Evolutionary conservation across 2,329 filamentous ascomycete genomes (phyloP), one percentile per base, ranked within the genome.

Genomic region (Aspergillus bombycis): DNA sequence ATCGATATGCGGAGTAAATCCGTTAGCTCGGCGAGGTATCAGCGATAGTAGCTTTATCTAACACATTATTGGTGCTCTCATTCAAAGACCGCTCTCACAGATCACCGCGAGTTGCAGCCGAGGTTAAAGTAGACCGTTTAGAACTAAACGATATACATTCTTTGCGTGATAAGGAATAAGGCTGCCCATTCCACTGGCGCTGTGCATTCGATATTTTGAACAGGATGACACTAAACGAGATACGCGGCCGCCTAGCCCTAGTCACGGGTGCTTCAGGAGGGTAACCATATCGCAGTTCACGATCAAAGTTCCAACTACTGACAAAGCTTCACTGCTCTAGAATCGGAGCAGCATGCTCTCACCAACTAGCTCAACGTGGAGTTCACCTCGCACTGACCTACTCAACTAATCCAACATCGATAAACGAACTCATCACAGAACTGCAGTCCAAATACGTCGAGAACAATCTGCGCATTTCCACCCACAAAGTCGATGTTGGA

Each of bases 261-360:
- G 9, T 41, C 38, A 41, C 38, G 19, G 38, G 38, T 0, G 38
- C 38, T n/a, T 41, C 38, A n/a, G 38, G 38, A 41, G 38, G 38
- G 38, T 41, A 41, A 9, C 38, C 9, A 41, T 41, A 10, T 9
- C 7, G 7, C 7, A 19, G 16, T 9, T 41, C 14, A 41, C 6
- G 16, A 41, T 41, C 4, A 19, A 7, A 41, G 9, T 1, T 41
- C 7, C 3, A n/a, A 1, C 2, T 19, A n/a, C 38, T 41, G 19
- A 41, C 38, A 41, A 8, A n/a, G 1, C 3, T n/a, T 19, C 19
- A 19, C 36, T 41, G 9, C 19, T n/a, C 23, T 61, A 88, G 87
- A n/a, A 89, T 89, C 55, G 87, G 87, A 26, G 81, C 82, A 65
- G 85, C 85, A 52, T 86, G 85, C 68, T 86, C 87, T 21, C 79